Evolutionary conservation across 2,329 filamentous ascomycete species (phyloP).

Genomic region (Aspergillus floridensis): DNA sequence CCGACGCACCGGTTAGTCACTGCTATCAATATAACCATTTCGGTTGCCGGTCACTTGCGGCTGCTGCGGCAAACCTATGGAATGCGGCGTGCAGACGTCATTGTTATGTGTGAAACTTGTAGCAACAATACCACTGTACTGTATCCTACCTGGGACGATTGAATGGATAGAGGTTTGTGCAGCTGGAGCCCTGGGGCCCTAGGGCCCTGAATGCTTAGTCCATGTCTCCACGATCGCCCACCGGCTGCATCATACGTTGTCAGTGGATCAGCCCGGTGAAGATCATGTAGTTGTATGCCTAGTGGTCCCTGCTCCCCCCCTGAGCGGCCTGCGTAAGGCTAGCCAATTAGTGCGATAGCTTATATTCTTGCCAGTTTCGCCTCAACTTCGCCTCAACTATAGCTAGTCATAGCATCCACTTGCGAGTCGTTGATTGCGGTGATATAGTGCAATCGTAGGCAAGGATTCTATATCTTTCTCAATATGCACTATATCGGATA

Average conservation of each 20-base stretch:
- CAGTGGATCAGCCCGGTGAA: conserved; percentile 5
- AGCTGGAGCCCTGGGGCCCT: not conserved
- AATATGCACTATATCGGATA: too few relatives aligned
- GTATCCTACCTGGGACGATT: not conserved
- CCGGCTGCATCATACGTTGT: not conserved
- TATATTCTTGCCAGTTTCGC: not conserved
- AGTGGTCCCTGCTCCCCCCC: conserved; percentile 1
- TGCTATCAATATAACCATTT: conserved; percentile 25
- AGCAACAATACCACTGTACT: not conserved
- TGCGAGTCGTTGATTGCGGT: conserved; percentile 2
- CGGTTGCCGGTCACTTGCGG: conserved; percentile 17
- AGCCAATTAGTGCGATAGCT: conserved; percentile 7
- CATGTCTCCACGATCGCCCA: not conserved
- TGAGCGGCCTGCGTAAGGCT: conserved; percentile 10
- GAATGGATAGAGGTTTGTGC: not conserved
- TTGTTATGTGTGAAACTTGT: not conserved
- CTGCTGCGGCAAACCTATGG: conserved; percentile 20
- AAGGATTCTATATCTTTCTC: too few relatives aligned
- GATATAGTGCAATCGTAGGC: conserved; percentile 1
- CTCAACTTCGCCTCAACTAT: not conserved
- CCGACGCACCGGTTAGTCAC: conserved; percentile 18
- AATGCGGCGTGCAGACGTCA: not conserved
- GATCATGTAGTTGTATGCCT: conserved; percentile 2
- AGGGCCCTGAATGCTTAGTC: not conserved
- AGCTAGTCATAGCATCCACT: conserved; percentile 9